These are phyloP conservation scores for Lachancea dasiensis DNA, from an alignment of 805 yeast species.

Conservation along the genomic window DNA sequence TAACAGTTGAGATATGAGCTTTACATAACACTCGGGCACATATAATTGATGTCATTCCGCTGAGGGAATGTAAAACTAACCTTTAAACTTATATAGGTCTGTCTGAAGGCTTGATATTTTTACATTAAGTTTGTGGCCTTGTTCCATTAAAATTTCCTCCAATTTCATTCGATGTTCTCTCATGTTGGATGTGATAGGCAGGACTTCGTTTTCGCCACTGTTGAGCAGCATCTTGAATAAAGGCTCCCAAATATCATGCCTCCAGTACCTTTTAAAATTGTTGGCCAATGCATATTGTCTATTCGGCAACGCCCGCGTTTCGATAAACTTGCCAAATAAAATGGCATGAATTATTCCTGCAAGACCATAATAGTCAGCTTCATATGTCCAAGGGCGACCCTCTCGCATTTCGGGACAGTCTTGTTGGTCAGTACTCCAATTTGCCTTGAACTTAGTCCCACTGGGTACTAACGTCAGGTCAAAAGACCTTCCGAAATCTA, in stretches of 20 bases:
- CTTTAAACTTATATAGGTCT: slow-evolving; percentile 19
- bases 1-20: too few relatives aligned
- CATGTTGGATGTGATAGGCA: slow-evolving; percentile 40
- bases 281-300: slow-evolving; percentile 36
- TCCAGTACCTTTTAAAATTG: slow-evolving; percentile 70
- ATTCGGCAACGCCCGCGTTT: slow-evolving; percentile 31
- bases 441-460: slow-evolving; percentile 48
- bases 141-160: slow-evolving; percentile 11
- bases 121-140: slow-evolving; percentile 26
- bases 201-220: slow-evolving; percentile 36
- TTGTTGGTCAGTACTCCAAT: slow-evolving; percentile 56
- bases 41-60: background rate
- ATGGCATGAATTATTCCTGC: slow-evolving; percentile 70
- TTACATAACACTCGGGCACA: background rate
- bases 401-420: slow-evolving; percentile 69
- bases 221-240: slow-evolving; percentile 61
- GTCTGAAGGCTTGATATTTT: slow-evolving; percentile 36
- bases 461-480: slow-evolving; percentile 55
- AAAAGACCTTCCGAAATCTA: slow-evolving; percentile 78
- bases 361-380: slow-evolving; percentile 77
- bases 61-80: too few relatives aligned
- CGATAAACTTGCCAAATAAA: slow-evolving; percentile 63
- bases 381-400: slow-evolving; percentile 62
- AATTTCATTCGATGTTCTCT: slow-evolving; percentile 28
- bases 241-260: slow-evolving; percentile 59